phyloP scores from a whole-genome alignment of 1,139 yeast species.

The Kluyveromyces marxianus region DNA sequence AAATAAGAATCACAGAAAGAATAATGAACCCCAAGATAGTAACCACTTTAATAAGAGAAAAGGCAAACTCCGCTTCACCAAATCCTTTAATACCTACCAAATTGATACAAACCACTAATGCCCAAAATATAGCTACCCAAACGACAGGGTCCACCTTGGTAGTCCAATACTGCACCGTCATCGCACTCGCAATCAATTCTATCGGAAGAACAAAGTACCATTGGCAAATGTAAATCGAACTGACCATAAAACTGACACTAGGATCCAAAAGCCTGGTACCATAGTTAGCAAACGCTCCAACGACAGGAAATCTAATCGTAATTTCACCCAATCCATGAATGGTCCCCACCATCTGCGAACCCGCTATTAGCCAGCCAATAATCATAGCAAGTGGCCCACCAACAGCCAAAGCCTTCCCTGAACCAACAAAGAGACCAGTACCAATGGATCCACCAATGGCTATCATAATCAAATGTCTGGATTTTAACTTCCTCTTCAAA shows the following conservation, averaged over 20 bases:
- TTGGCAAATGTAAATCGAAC: conserved; percentile 58
- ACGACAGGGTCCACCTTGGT: conserved; percentile 11
- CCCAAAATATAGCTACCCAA: conserved; percentile 46
- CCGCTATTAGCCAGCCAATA: conserved; percentile 42
- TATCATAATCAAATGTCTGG: conserved; percentile 32
- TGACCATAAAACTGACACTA: conserved; percentile 64
- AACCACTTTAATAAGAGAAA: conserved; percentile 47
- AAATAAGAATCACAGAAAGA: conserved; percentile 52
- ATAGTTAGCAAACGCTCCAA: conserved; percentile 58
- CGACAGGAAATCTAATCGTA: conserved; percentile 52
- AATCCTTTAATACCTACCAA: conserved; percentile 51
- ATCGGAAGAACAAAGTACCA: conserved; percentile 60
- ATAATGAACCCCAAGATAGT: conserved; percentile 57
- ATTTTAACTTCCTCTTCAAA: conserved; percentile 14
- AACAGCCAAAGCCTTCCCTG: conserved; percentile 50
- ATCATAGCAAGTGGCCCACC: conserved; percentile 59
- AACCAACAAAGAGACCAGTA: conserved; percentile 52
- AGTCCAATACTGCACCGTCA: conserved; percentile 53
- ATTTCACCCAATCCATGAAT: conserved; percentile 60
- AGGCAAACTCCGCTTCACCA: conserved; percentile 53
- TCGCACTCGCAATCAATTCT: conserved; percentile 59
- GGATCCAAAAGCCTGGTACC: conserved; percentile 55
- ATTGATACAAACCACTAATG: conserved; percentile 44
- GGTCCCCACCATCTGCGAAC: conserved; percentile 48
- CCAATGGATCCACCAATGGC: conserved; percentile 80